Evolutionary conservation across 129 eudicot species (phyloP), one percentile per base, ranked within the genome.

Genomic region (Tanacetum coccineum): DNA sequence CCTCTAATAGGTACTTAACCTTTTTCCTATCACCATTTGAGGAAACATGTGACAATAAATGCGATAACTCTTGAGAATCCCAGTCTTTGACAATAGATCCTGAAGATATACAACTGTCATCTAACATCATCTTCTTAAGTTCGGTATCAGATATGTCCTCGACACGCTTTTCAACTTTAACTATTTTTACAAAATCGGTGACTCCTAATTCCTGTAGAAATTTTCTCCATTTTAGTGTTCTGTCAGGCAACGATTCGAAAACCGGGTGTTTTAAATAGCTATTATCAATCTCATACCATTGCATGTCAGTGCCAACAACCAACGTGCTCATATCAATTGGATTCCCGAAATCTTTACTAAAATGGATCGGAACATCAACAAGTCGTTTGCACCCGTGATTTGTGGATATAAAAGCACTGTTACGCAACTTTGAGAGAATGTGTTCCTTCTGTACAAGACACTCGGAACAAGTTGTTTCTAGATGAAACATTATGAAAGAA

Each of bases 181-280:
- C 66, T 60, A 83, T 66, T 68, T 79, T 71, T 26, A 83, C 89
- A 74, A 88, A 88, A 62, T 88, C 93, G 44, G 87, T 83, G 49
- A 85, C 77, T 6, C 96, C 93, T 66, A 88, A 49, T 22, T 88
- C 88, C 77, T 70, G 80, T 42, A 88, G 79, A 69, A 88, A 85
- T 13, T 72, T 75, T 64, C 93, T 76, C 96, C 96, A 88, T 69
- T 81, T 80, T 50, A 61, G 63, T 25, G 72, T 47, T 28, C 78
- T 81, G 58, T 63, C 78, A 36, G 81, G 47, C 4, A 72, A 40
- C 17, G 81, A 70, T 68, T 71, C 65, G 46, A 76, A 81, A 2
- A 85, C 59, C 4, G 83, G 80, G 68, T 85, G 89, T 13, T 80
- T 76, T 57, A 85, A 47, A 64, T 88, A 88, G 13, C 73, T 22